These are phyloP conservation scores for Ceratocystiopsis minuta DNA, from an alignment of 2,329 filamentous ascomycete genomes.

Conservation along the genomic window DNA sequence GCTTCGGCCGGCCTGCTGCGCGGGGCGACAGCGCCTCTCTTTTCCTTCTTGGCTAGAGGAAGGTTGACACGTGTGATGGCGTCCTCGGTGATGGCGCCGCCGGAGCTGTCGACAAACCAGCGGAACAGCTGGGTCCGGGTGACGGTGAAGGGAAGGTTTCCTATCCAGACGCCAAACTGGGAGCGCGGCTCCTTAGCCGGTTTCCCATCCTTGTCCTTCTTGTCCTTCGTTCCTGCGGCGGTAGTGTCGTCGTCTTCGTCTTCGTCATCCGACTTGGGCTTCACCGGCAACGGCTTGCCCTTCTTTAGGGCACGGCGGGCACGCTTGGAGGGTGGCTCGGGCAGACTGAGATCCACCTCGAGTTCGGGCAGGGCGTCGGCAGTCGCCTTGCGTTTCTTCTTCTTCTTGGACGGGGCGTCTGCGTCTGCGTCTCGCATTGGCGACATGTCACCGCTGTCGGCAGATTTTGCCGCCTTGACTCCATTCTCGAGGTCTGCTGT, in stretches of 20 bases:
- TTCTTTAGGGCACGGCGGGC: slow-evolving; percentile 82
- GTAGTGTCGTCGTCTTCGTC: not conserved
- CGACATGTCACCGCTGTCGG: not conserved
- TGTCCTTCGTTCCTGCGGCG: slow-evolving; percentile 4
- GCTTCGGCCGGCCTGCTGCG: too few relatives aligned
- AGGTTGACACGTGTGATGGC: slow-evolving; percentile 75
- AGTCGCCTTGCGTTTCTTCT: slow-evolving; percentile 43
- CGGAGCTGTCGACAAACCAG: slow-evolving; percentile 61
- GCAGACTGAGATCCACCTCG: slow-evolving; percentile 75
- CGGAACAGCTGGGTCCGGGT: slow-evolving; percentile 56
- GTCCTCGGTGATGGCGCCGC: slow-evolving; percentile 44
- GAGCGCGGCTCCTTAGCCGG: slow-evolving; percentile 31
- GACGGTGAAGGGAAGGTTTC: slow-evolving; percentile 74
- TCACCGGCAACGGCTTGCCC: slow-evolving; percentile 37
- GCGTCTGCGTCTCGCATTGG: not conserved
- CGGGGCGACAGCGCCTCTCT: too few relatives aligned
- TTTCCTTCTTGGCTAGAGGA: slow-evolving; percentile 23
- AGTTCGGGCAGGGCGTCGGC: slow-evolving; percentile 41
- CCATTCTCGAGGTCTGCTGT: too few relatives aligned
- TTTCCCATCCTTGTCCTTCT: slow-evolving; percentile 21
- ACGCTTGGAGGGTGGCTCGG: slow-evolving; percentile 90
- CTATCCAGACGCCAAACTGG: slow-evolving; percentile 82
- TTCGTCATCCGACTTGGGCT: slow-evolving; percentile 16
- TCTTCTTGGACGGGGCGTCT: slow-evolving; percentile 40
- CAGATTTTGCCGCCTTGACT: too few relatives aligned